Evolutionary conservation across 176 grass and related monocot genomes (phyloP), one percentile per base, ranked within the genome.

Genomic region (Luzula sylvatica): DNA sequence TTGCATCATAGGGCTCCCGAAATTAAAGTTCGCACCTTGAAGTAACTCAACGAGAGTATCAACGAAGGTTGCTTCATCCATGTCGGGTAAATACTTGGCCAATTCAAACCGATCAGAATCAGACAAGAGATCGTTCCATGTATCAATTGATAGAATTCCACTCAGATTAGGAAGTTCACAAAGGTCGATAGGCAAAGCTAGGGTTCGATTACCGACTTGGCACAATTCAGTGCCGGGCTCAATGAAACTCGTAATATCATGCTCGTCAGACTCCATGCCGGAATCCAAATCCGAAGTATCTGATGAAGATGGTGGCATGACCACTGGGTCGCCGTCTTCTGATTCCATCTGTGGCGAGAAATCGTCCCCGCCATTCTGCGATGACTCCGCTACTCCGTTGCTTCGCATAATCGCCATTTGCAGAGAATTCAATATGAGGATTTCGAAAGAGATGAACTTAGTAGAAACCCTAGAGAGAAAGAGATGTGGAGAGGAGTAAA

Each of bases 21-120:
- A 98, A 82, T 90, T 72, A 38, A 90, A 90, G 26, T 60, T 75
- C 18, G 74, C 48, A 9, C 85, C 92, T 3, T 30, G 12, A 13
- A 98, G 77, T 7, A 98, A 71, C 74, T 90, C 81, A 0, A 69
- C 71, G 0, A 98, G 92, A 3, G 81, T 90, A 35, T 61, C 52
- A 0, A 69, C 40, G 38, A 98, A 98, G 14, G 81, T 80, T 50
- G 86, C 92, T 67, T 65, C 70, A 47, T 98, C 92, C 72, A 90
- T 68, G 61, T 98, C 86, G 0, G 92, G 92, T 45, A 98, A 64
- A 39, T 82, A 63, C 46, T 80, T 67, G 0, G 92, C 56, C 4
- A 90, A 69, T 3, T 54, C 65, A n/a, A 87, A 66, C 15, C 85
- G 55, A 12, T 95, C 84, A n/a, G 71, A 71, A 56, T 96, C 90